Base-by-base conservation (phyloP, 129 eudicot species). In the Glebionis coronaria region DNA sequence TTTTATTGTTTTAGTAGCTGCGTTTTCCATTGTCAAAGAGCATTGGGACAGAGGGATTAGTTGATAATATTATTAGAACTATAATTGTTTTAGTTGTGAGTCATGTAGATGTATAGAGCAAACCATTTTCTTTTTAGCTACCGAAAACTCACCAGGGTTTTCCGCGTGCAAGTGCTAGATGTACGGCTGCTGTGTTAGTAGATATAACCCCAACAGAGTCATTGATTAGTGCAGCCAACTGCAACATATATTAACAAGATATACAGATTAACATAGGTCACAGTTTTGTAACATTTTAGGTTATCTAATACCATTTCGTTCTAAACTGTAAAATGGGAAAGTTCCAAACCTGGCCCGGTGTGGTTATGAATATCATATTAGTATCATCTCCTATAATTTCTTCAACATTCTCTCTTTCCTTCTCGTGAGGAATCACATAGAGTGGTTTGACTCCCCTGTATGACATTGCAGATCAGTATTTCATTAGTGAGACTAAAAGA, bases 371-470 rank as follows among this genome's bases (percentile, higher is more conserved):
- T 73, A 91, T 79, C 6, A 91, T 85, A 63, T 83, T 88, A 57
- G 97, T 67, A 72, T 91, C 88, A 3, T 91, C 82, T 56, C 90
- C 96, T 35, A 83, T 63, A 18, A 83, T 77, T 7, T 91, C 93
- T 69, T 88, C 91, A 61, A 91, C 87, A 69, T 91, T 77, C 65
- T 91, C 97, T 56, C 97, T 76, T 80, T 78, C 88, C 68, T 85
- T 91, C 87, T 91, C 97, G 63, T 85, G 97, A 68, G 97, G 97
- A 71, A 91, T 91, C 38, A 88, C 97, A 74, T 77, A 91, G 21
- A 91, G 71, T 35, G 97, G 96, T 59, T 63, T 85, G 8, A 91
- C 78, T 76, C 91, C 96, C 67, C 97, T 88, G 80, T 75, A 61
- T 52, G 16, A 61, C 44, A 81, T 65, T 50, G 56, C 45, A 60